Evolutionary conservation across 495 filamentous ascomycete genomes (phyloP).

Genomic region (Aspergillus mulundensis): DNA sequence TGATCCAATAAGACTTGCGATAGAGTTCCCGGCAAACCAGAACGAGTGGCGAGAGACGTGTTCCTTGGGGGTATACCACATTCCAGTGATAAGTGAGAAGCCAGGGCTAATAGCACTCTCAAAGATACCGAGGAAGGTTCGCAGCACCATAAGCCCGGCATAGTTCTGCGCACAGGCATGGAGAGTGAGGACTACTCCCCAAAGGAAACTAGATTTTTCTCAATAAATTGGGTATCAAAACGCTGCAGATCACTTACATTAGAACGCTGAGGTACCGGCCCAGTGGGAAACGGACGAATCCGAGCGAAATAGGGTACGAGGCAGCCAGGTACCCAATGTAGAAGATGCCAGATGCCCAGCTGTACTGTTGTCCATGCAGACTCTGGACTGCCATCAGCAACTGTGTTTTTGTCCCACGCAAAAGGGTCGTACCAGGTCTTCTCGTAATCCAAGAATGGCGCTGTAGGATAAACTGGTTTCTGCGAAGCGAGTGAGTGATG

Average conservation of each 20-base stretch:
- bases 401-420: not conserved
- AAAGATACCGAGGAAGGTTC: conserved; percentile 45
- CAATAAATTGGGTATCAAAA: not conserved
- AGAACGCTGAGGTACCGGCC: conserved; percentile 15
- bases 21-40: conserved; percentile 49
- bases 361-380: conserved; percentile 31
- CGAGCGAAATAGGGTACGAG: conserved; percentile 33
- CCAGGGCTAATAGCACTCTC: conserved; percentile 37
- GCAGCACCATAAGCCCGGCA: conserved; percentile 40
- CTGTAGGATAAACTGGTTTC: conserved; percentile 46
- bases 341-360: conserved; percentile 36
- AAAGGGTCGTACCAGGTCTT: conserved; percentile 26
- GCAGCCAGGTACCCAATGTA: conserved; percentile 23
- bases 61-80: conserved; percentile 43
- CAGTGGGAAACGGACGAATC: conserved; percentile 15
- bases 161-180: conserved; percentile 45
- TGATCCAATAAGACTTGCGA: conserved; percentile 45
- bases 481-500: not conserved
- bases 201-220: conserved; percentile 12
- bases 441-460: conserved; percentile 46
- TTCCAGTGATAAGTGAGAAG: conserved; percentile 25
- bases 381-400: not conserved
- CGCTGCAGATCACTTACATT: conserved; percentile 5
- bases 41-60: conserved; percentile 46
- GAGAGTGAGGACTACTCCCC: conserved; percentile 45